These are phyloP conservation scores for Penicillium sp. DNA, from an alignment of 2,329 filamentous ascomycete genomes.

Conservation along the genomic window DNA sequence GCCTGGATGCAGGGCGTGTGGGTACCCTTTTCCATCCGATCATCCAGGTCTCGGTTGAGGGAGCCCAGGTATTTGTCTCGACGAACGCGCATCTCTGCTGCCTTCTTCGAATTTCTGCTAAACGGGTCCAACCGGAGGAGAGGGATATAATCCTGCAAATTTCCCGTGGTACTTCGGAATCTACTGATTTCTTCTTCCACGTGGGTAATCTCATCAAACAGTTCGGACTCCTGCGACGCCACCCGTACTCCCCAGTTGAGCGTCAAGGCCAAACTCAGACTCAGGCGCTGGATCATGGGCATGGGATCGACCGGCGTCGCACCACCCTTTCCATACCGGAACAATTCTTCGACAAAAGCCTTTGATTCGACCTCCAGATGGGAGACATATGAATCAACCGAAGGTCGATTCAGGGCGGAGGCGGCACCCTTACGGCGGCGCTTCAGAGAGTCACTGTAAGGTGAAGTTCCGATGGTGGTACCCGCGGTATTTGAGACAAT, in stretches of 20 bases:
- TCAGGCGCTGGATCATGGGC: constrained; percentile 67
- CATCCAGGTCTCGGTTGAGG: constrained; percentile 60
- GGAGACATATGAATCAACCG: constrained; percentile 62
- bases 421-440: constrained; percentile 65
- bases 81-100: constrained; percentile 60
- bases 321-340: constrained; percentile 59
- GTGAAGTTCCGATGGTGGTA: constrained; percentile 68
- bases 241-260: constrained; percentile 67
- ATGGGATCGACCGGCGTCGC: constrained; percentile 60
- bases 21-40: constrained; percentile 60
- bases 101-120: constrained; percentile 58
- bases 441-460: constrained; percentile 66
- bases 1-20: constrained; percentile 67
- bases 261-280: constrained; percentile 62
- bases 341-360: constrained; percentile 62
- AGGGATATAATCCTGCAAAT: constrained; percentile 78
- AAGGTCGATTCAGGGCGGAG: constrained; percentile 64
- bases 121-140: constrained; percentile 67
- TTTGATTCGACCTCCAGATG: constrained; percentile 64
- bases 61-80: constrained; percentile 61
- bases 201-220: constrained; percentile 71
- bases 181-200: constrained; percentile 73
- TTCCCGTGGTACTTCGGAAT: constrained; percentile 74
- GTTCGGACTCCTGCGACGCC: constrained; percentile 57
- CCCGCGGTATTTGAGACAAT: constrained; percentile 65